Base-by-base conservation (phyloP, 2,329 filamentous ascomycete species). In the Sphaerulina vaccinii region DNA sequence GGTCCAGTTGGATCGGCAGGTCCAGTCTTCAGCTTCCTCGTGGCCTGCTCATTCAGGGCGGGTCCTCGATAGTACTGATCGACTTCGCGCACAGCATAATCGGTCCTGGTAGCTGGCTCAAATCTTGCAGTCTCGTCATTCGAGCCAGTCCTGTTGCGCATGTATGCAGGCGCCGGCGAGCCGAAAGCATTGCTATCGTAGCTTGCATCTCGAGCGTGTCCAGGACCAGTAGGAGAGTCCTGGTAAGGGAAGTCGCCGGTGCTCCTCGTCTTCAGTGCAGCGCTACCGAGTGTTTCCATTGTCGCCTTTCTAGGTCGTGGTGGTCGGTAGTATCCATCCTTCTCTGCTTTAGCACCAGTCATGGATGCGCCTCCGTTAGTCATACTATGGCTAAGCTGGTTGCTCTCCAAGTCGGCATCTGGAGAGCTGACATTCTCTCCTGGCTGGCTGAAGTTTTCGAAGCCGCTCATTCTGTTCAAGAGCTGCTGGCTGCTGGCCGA, bases 41-140 rank as follows among this genome's bases (percentile, higher is more conserved):
- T 90, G 0, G 87, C 87, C 2, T 84, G 84, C 54, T 90, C 88
- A 1, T 90, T 87, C 10, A 97, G 74, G 1, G 92, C 90, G 16
- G 90, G 89, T 0, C 93, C 93, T 27, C 93, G 84, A 64, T 99
- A 97, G 71, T 97, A 97, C 64, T 96, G 96, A 69, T 99, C 93
- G 0, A 95, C 90, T 70, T 99, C 93, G 50, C 93, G 86, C 1
- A 92, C 93, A 1, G 91, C 86, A 66, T 97, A 97, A 66, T 99
- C 92, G 1, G 87, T 85, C 51, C 72, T 75, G 24, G 39, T 47
- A 19, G 43, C 53, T 11, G 45, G 36, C 37, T 49, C 45, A 21
- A 33, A 40, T 22, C 37, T 39, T 6, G 35, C 36, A 29, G 42
- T 35, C 18, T 77, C 74, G 6, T 78, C 70, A 38, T 79, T 77